Percentiles rank a stretch among this genome's conserved stretches.
phyloP scores from a whole-genome alignment of 371 early-diverging fungal genomes.

The Lichtheimia ornata region DNA sequence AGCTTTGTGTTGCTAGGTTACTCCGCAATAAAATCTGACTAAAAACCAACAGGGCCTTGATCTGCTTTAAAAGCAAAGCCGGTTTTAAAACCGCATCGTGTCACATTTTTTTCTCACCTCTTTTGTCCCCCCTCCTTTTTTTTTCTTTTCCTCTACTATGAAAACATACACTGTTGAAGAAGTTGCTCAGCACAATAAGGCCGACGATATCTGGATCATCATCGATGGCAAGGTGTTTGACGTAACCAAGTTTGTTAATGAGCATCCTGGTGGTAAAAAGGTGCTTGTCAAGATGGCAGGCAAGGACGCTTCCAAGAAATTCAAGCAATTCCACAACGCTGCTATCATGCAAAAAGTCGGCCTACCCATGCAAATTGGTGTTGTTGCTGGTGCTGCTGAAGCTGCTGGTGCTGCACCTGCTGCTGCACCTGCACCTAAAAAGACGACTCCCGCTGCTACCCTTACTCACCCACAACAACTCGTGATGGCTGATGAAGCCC shows the following conservation, averaged over 20 bases:
- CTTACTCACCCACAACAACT: conserved; percentile 1
- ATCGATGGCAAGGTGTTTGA: conserved; percentile 85
- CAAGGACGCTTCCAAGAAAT: conserved; percentile 86
- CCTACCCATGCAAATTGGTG: conserved; percentile 63
- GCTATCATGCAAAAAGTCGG: conserved; percentile 65
- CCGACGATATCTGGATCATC: conserved; percentile 87
- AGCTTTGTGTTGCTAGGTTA: no score
- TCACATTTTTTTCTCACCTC: background rate
- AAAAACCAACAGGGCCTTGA: no score
- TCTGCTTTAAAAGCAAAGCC: no score
- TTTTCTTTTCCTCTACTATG: conserved; percentile 8
- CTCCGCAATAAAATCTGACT: no score
- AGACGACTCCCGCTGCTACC: conserved; percentile 7
- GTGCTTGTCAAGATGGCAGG: conserved; percentile 84
- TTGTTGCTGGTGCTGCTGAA: conserved; percentile 51
- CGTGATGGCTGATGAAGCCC: conserved; percentile 14
- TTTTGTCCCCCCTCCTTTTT: background rate
- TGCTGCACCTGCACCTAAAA: background rate
- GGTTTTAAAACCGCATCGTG: no score
- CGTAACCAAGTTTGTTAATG: conserved; percentile 81
- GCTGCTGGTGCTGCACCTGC: conserved; percentile 18
- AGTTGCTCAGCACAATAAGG: conserved; percentile 71
- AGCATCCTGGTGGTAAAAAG: conserved; percentile 88
- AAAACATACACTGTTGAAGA: conserved; percentile 63
- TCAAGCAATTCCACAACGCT: conserved; percentile 81